Conservation (phyloP, 441 rosid species). For the Erodium moschatum region DNA sequence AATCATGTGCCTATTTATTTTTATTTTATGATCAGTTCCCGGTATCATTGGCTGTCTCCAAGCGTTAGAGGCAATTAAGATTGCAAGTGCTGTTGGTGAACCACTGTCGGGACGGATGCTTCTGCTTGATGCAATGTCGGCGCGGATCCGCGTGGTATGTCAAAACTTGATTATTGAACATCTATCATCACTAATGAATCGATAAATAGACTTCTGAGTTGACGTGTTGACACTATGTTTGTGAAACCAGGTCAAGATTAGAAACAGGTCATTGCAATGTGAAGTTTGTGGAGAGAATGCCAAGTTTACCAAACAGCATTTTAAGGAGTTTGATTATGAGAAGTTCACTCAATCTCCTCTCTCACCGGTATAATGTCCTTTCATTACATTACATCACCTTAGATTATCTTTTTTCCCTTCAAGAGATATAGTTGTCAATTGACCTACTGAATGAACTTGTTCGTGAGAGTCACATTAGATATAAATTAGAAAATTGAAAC, state of each 20-base stretch:
- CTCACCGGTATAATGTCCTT: conserved; percentile 28
- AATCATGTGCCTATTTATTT: conserved; percentile 3
- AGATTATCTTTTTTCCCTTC: neutral
- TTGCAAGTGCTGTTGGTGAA: conserved; percentile 73
- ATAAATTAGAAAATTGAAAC: neutral
- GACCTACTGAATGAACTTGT: neutral
- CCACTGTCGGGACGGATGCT: conserved; percentile 83
- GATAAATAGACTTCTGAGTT: neutral
- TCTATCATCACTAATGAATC: neutral
- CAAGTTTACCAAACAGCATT: conserved; percentile 42
- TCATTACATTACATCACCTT: neutral
- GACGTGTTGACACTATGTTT: neutral
- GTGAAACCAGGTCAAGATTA: conserved; percentile 58
- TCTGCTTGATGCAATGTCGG: conserved; percentile 74
- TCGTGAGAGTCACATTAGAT: neutral
- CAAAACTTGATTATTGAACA: neutral
- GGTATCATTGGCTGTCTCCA: conserved; percentile 93
- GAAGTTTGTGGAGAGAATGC: conserved; percentile 69
- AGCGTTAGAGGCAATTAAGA: conserved; percentile 86
- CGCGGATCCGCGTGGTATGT: conserved; percentile 66
- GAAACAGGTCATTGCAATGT: conserved; percentile 62
- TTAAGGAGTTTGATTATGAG: conserved; percentile 72
- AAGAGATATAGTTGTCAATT: neutral
- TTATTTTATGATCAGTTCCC: conserved; percentile 48
- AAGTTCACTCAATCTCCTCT: conserved; percentile 72